These are phyloP conservation scores for Hordeum pubiflorum DNA, from an alignment of 202 grass and related monocot genomes.

Conservation along the genomic window DNA sequence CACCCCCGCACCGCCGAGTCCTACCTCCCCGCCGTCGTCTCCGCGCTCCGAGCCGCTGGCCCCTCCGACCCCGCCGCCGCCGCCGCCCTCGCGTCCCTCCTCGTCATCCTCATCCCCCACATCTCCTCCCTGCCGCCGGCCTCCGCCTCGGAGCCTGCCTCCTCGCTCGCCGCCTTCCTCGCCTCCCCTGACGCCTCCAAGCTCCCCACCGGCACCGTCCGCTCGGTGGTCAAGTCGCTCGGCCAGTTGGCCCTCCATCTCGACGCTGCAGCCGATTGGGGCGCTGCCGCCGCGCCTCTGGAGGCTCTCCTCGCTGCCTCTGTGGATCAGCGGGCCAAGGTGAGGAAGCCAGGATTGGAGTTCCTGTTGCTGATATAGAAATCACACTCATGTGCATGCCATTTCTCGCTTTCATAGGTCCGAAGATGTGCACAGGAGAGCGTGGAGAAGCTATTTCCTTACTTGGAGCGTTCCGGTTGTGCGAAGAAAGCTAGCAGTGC, in stretches of 20 bases:
- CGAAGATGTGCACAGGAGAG: constrained; percentile 74
- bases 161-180: constrained; percentile 53
- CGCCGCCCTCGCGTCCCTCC: constrained; percentile 64
- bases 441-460: constrained; percentile 55
- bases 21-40: constrained; percentile 62
- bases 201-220: constrained; percentile 64
- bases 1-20: constrained; percentile 40
- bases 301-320: constrained; percentile 53
- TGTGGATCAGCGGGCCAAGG: constrained; percentile 71
- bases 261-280: constrained; percentile 53
- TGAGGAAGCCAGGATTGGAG: constrained; percentile 29
- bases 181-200: constrained; percentile 18
- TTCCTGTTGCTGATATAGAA: not conserved
- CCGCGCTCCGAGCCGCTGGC: constrained; percentile 50
- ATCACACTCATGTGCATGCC: constrained; percentile 7
- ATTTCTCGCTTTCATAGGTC: constrained; percentile 42
- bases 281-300: constrained; percentile 37
- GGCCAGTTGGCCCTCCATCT: constrained; percentile 54
- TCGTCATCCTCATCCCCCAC: constrained; percentile 66
- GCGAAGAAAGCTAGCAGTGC: constrained; percentile 55
- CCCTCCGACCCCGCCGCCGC: constrained; percentile 45
- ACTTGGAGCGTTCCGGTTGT: constrained; percentile 39
- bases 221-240: constrained; percentile 75
- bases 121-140: constrained; percentile 31
- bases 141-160: constrained; percentile 40